Evolutionary conservation across 768 basidiomycete genomes (phyloP).

Genomic region (Macrolepiota fuliginosa): DNA sequence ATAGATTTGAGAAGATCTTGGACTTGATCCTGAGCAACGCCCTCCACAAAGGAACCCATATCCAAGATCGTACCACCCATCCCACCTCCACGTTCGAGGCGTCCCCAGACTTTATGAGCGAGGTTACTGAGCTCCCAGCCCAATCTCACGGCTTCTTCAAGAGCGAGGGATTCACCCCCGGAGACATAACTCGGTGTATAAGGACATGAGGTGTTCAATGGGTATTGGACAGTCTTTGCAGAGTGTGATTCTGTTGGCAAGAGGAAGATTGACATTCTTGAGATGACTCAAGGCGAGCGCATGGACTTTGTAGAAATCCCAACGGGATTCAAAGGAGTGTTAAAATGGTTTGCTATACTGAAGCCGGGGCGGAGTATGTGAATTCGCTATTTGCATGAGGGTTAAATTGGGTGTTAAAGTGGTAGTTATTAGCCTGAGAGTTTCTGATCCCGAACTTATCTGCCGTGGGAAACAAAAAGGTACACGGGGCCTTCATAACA

Average conservation of each 20-base stretch:
- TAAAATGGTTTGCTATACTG: not conserved
- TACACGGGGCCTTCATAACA: no score
- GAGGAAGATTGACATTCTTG: conserved; percentile 36
- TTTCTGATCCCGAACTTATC: no score
- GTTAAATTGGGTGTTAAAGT: no score
- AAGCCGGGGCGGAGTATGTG: conserved; percentile 21
- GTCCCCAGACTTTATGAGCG: not conserved
- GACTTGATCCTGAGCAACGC: not conserved
- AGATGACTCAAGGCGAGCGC: conserved; percentile 53
- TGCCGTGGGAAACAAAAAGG: no score
- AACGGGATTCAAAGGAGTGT: conserved; percentile 23
- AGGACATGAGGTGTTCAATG: conserved; percentile 42
- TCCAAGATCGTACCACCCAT: not conserved
- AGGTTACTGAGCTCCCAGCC: conserved; percentile 50
- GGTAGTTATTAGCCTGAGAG: no score
- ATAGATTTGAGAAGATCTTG: not conserved
- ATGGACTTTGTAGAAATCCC: conserved; percentile 54
- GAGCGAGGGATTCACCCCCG: conserved; percentile 48
- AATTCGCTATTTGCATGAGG: not conserved
- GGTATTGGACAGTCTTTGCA: conserved; percentile 55
- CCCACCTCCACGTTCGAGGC: not conserved
- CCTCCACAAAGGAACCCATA: not conserved
- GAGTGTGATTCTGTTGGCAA: conserved; percentile 50
- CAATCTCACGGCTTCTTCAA: conserved; percentile 52
- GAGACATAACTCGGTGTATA: conserved; percentile 51